Conservation (phyloP, 2,329 filamentous ascomycete genomes). For the Diaporthe caulivora region DNA sequence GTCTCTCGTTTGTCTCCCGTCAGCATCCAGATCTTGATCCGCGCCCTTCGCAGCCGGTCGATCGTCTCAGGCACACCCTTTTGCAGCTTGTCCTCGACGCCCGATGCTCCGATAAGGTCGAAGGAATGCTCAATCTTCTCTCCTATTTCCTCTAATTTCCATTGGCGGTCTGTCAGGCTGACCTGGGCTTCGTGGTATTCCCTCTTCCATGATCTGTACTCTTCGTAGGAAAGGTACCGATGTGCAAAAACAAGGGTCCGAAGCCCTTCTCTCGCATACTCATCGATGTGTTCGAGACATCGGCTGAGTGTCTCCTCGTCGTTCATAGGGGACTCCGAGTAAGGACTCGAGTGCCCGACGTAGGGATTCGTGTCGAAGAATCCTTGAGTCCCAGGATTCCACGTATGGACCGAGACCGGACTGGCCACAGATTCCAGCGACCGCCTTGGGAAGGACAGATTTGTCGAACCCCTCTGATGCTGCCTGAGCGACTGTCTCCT, state of each 20-base stretch:
- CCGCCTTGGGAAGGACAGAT: slow-evolving; percentile 53
- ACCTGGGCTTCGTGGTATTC: slow-evolving; percentile 82
- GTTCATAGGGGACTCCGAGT: slow-evolving; percentile 48
- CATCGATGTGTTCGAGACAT: slow-evolving; percentile 89
- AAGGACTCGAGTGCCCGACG: not conserved
- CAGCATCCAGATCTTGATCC: slow-evolving; percentile 94
- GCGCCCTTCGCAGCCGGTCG: slow-evolving; percentile 83
- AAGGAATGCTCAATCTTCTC: slow-evolving; percentile 83
- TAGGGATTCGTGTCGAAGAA: slow-evolving; percentile 42
- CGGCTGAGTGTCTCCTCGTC: slow-evolving; percentile 78
- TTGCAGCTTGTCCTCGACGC: slow-evolving; percentile 91
- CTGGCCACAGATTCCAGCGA: slow-evolving; percentile 66
- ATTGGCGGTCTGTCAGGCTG: slow-evolving; percentile 80
- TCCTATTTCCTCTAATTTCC: slow-evolving; percentile 81
- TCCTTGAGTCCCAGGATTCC: slow-evolving; percentile 56
- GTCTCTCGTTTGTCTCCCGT: slow-evolving; percentile 91
- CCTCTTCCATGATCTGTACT: slow-evolving; percentile 81
- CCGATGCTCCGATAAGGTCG: slow-evolving; percentile 84
- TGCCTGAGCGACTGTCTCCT: slow-evolving; percentile 69
- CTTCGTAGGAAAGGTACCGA: slow-evolving; percentile 80
- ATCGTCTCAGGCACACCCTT: slow-evolving; percentile 89
- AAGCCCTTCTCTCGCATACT: slow-evolving; percentile 87
- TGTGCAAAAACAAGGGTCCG: slow-evolving; percentile 86
- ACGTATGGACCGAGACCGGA: slow-evolving; percentile 42
- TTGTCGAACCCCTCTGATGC: slow-evolving; percentile 61